A percentile compares a stretch with the other conserved stretches of the same genome.
These are phyloP conservation scores for Wickerhamiella infanticola DNA, from an alignment of 1,139 yeast genomes.

Conservation along the genomic window DNA sequence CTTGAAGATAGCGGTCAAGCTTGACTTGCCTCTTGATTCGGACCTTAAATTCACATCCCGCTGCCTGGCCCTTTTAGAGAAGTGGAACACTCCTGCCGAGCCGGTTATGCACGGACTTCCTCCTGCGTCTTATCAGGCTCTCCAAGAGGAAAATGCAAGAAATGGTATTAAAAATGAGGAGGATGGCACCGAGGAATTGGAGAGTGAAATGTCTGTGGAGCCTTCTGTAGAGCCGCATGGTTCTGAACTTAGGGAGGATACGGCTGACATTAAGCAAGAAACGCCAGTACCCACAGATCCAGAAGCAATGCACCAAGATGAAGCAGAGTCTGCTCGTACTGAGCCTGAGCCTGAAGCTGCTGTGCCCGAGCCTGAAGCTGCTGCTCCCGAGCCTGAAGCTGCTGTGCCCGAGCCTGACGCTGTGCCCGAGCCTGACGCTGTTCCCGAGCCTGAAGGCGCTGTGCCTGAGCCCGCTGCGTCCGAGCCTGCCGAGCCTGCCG, in stretches of 20 bases:
- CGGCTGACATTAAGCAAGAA: too few species aligned
- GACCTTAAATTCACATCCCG: constrained; percentile 16
- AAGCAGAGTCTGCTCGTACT: too few species aligned
- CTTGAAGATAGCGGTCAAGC: constrained; percentile 18
- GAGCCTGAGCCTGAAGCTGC: too few species aligned
- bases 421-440: background rate
- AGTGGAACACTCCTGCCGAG: constrained; percentile 19
- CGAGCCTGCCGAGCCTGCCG: background rate
- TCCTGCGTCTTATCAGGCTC: background rate
- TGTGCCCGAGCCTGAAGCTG: too few species aligned
- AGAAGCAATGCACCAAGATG: too few species aligned
- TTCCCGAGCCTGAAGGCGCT: background rate
- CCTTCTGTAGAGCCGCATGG: background rate
- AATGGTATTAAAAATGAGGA: constrained; percentile 9
- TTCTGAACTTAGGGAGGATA: too few species aligned
- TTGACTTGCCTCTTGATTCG: constrained; percentile 18
- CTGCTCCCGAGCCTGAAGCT: too few species aligned
- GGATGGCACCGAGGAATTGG: constrained; percentile 6
- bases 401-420: background rate
- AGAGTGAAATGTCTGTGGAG: background rate
- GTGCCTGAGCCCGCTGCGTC: background rate
- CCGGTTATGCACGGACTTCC: constrained; percentile 16
- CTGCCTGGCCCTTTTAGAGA: constrained; percentile 16
- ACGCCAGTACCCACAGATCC: too few species aligned
- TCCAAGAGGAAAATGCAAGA: constrained; percentile 8